Evolutionary conservation across 164 flowering plant genomes (phyloP), one percentile per base, ranked within the genome.

Genomic region (grape (Vitis vinifera)): DNA sequence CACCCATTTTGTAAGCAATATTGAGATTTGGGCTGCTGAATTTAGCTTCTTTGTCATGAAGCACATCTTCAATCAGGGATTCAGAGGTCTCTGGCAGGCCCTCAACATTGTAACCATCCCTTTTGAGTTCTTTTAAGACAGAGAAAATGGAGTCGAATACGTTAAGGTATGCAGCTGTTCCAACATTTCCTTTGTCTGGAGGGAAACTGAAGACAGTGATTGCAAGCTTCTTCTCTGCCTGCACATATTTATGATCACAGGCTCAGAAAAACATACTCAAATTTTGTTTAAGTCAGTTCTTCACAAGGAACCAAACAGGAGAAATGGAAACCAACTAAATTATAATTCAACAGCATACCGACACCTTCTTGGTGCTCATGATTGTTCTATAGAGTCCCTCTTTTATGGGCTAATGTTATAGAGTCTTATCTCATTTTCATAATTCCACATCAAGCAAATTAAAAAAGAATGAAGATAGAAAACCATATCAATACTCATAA

Each of bases 161-260:
- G 61, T 96, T 96, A 44, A 96, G 91, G 78, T 96, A 96, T 17
- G 99, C 99, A n/a, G 99, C 99, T 48, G 94, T 85, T 74, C 99
- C 99, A 12, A 96, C 97, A 72, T 96, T 96, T 60, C 99, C 99
- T 76, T 96, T 96, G 86, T 96, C 99, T 6, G 99, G 99, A 37
- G 99, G 99, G 81, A 96, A 96, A 74, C 99, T 96, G 86, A 96
- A 96, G 65, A 96, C 98, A 2, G 99, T 96, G 70, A 96, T 96
- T 12, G 99, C 98, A 7, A 96, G 76, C 84, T 69, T 93, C 91
- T 96, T 96, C 79, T 86, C 97, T 17, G 82, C 77, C 98, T 96
- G 94, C 86, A 79, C 17, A 55, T 17, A 11, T 15, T 51, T 61
- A 12, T 23, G 23, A 63, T 70, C 14, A 71, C 19, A 16, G 51